phyloP scores from a whole-genome alignment of 2,329 filamentous ascomycete species.

The Monascus ruber region DNA sequence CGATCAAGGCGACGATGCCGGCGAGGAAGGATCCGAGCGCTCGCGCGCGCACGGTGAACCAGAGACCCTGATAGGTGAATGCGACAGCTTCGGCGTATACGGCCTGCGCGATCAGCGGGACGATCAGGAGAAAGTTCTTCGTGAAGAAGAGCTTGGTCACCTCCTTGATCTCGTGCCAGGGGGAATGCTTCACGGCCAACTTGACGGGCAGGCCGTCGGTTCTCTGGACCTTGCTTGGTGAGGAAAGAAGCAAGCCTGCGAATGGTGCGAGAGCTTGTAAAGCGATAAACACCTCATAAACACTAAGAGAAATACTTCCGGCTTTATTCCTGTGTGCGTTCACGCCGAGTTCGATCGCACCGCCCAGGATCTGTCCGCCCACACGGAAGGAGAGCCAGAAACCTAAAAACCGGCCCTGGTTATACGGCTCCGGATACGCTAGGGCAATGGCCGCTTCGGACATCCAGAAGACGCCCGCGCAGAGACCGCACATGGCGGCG shows the following conservation, averaged over 20 bases:
- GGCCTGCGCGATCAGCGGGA: conserved; percentile 58
- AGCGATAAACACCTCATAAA: conserved; percentile 60
- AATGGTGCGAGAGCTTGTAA: conserved; percentile 56
- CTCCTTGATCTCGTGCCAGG: conserved; percentile 48
- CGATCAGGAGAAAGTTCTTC: conserved; percentile 51
- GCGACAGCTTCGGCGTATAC: conserved; percentile 63
- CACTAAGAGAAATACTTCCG: conserved; percentile 57
- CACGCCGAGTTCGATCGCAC: conserved; percentile 58
- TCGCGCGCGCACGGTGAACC: conserved; percentile 58
- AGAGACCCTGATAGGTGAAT: conserved; percentile 56
- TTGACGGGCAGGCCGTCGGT: conserved; percentile 53
- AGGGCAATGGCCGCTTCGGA: conserved; percentile 63
- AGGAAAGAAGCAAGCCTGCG: conserved; percentile 52
- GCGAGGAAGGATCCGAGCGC: conserved; percentile 61
- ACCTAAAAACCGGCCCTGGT: conserved; percentile 52
- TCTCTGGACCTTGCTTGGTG: conserved; percentile 51
- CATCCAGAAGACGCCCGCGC: conserved; percentile 65
- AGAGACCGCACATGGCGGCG: conserved; percentile 57
- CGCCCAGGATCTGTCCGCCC: conserved; percentile 57
- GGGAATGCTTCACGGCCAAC: conserved; percentile 45
- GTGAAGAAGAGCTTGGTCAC: conserved; percentile 50
- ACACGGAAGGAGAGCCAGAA: conserved; percentile 56
- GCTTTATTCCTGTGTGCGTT: conserved; percentile 47
- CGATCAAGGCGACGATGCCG: conserved; percentile 53
- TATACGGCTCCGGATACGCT: conserved; percentile 59